Percentiles rank a stretch among this genome's conserved stretches.
Evolutionary conservation across 2,329 filamentous ascomycete genomes (phyloP).

Genomic region (Trichoderma citrinoviride): DNA sequence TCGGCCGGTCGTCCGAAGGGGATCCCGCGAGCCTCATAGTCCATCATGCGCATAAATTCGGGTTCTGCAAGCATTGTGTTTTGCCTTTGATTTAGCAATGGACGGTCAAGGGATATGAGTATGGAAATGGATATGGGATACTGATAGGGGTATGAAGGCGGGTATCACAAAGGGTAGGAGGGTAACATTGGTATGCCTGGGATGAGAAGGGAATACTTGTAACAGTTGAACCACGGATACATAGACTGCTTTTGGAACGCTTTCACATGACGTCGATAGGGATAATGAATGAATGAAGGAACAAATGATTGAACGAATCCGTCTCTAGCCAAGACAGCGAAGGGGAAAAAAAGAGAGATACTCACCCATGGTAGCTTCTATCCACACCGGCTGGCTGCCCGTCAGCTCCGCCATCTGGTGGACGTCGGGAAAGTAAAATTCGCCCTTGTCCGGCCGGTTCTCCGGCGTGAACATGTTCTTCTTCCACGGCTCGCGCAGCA

Average conservation of each 20-base stretch:
- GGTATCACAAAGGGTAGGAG: not conserved
- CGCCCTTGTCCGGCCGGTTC: conserved; percentile 76
- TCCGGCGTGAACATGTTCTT: conserved; percentile 97
- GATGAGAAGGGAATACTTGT: not conserved
- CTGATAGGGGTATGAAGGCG: not conserved
- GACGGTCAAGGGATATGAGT: not conserved
- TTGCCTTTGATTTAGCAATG: conserved; percentile 7
- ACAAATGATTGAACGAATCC: not conserved
- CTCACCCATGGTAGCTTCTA: conserved; percentile 91
- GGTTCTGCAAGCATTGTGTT: conserved; percentile 55
- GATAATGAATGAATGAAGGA: not conserved
- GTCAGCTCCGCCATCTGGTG: conserved; percentile 81
- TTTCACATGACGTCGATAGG: not conserved
- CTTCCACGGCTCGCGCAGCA: conserved; percentile 88
- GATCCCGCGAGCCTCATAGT: conserved; percentile 75
- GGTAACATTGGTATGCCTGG: not conserved
- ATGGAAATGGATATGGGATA: not conserved
- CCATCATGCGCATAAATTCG: conserved; percentile 71
- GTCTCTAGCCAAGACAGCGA: not conserved
- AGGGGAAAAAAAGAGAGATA: conserved; percentile 18
- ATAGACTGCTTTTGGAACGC: not conserved
- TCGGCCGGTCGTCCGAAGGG: conserved; percentile 85
- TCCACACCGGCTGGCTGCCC: conserved; percentile 85
- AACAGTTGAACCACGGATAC: not conserved
- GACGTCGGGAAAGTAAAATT: conserved; percentile 96